Base-by-base conservation (phyloP, 345 rosid species). In the Gossypium anomalum region DNA sequence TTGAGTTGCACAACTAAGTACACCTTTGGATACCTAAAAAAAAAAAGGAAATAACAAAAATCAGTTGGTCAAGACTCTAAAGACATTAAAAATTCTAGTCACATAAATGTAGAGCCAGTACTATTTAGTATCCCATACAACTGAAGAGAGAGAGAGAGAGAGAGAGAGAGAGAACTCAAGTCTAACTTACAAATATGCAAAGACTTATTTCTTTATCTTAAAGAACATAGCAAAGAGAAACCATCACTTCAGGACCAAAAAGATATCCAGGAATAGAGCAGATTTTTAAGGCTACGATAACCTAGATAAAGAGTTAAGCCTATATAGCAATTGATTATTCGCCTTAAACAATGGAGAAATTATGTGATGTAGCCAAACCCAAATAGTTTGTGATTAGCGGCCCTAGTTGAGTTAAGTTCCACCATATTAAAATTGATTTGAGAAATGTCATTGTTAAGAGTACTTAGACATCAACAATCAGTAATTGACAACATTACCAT, bases 1-100 rank as follows among this genome's bases (percentile, higher is more conserved):
- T 82, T 87, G 99, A 20, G 87, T 88, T 7, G 90, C 97, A 88
- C 97, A 96, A 81, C 93, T 92, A 79, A 96, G 77, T 22, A 96
- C 97, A 75, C 99, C 99, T 81, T 89, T 96, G 19, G 92, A 82
- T 17, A 92, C 93, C 99, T 96, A 74, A 47, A 27, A 1, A 62
- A 1, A 62, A 25, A 62, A 62, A 13, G 17, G 23, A 22, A 10
- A 48, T 11, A 27, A 48, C 13, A 25, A 48, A 14, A 52, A 5
- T 12, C 25, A 27, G 45, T 51, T 10, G 34, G 58, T 69, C 13
- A 17, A 20, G 23, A 69, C n/a, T 8, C 47, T 70, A 70, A 17
- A 70, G 23, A 45, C 38, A 66, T 9, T 16, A 70, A 52, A 52
- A 29, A 2, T 11, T 69, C 23, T 51, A 51, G 25, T 27, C n/a